Evolutionary conservation across 345 rosid genomes (phyloP).

Genomic region (Salix suchowensis): DNA sequence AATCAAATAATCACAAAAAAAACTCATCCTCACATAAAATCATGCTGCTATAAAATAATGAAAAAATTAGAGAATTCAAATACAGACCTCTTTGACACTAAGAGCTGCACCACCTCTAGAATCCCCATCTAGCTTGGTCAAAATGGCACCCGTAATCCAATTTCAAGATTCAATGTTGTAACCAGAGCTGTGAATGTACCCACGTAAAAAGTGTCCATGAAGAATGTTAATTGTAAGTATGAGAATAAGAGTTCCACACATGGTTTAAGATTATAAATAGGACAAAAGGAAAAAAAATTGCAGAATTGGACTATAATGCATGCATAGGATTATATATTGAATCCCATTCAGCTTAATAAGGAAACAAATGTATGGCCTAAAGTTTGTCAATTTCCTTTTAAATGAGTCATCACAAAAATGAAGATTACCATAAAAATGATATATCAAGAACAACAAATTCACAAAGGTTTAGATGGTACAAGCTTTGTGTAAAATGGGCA

Average conservation of each 20-base stretch:
- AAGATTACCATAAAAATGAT: neutral
- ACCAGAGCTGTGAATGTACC: constrained; percentile 32
- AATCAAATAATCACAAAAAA: neutral
- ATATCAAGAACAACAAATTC: neutral
- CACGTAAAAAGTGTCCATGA: neutral
- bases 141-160: constrained; percentile 98
- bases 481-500: neutral
- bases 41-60: neutral
- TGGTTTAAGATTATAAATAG: neutral
- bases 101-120: constrained; percentile 99
- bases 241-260: neutral
- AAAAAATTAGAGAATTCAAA: constrained; percentile 4
- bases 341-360: neutral
- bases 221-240: neutral
- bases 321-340: neutral
- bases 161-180: too few species aligned
- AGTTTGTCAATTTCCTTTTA: neutral
- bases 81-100: constrained; percentile 90
- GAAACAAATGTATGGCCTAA: neutral
- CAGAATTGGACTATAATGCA: neutral
- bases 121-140: constrained; percentile 97
- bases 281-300: neutral
- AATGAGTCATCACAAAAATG: neutral
- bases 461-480: neutral
- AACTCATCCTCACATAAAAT: neutral